A percentile compares a stretch with the other conserved stretches of the same genome.
Conservation (phyloP, 495 filamentous ascomycete genomes). For the Lepraria neglecta region DNA sequence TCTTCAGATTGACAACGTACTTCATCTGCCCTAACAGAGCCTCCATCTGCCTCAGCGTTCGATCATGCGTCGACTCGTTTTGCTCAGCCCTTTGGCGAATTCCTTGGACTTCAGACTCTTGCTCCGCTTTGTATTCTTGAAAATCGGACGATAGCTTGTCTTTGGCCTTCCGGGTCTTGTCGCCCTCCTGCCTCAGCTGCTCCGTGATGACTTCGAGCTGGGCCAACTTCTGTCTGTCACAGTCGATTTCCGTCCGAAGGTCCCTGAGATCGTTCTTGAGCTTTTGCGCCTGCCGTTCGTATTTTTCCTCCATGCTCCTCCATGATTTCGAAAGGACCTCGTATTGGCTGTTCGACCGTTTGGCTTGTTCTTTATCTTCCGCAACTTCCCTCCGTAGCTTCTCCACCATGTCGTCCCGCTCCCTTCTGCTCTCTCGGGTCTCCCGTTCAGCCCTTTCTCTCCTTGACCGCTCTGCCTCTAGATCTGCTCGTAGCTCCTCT, state of each 20-base stretch:
- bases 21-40: conserved; percentile 59
- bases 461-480: conserved; percentile 60
- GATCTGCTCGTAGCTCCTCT: conserved; percentile 59
- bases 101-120: conserved; percentile 51
- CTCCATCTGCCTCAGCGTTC: conserved; percentile 51
- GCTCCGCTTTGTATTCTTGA: conserved; percentile 55
- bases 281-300: conserved; percentile 45
- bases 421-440: conserved; percentile 57
- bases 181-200: conserved; percentile 63
- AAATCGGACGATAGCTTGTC: conserved; percentile 51
- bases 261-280: conserved; percentile 47
- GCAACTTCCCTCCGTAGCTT: conserved; percentile 56
- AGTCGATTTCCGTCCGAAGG: conserved; percentile 38
- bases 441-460: conserved; percentile 56
- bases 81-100: conserved; percentile 51
- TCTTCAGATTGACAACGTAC: conserved; percentile 61
- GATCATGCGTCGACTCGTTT: conserved; percentile 50
- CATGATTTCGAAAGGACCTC: conserved; percentile 63
- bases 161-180: conserved; percentile 51
- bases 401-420: conserved; percentile 49
- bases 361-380: conserved; percentile 52
- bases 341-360: conserved; percentile 53
- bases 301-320: conserved; percentile 57
- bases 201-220: conserved; percentile 59
- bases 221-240: conserved; percentile 51